Evolutionary conservation across 805 yeast genomes (phyloP).

Genomic region (Candida ovalis): DNA sequence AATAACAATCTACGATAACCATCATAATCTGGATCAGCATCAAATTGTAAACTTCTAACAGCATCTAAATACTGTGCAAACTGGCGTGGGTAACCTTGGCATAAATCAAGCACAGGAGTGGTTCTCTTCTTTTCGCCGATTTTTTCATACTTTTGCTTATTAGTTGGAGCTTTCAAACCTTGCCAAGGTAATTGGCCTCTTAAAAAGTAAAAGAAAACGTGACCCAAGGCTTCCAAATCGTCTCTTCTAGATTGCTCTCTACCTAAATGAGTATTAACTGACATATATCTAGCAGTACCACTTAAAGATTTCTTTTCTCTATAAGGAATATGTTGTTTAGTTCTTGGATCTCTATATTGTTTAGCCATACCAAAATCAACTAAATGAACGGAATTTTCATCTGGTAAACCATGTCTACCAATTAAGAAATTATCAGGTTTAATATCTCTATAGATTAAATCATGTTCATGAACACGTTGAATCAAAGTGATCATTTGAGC

Average conservation of each 20-base stretch:
- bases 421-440: conserved; percentile 96
- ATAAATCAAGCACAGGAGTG: conserved; percentile 79
- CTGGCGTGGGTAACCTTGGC: conserved; percentile 87
- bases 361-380: conserved; percentile 99
- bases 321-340: conserved; percentile 94
- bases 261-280: conserved; percentile 95
- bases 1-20: conserved; percentile 75
- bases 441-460: conserved; percentile 91
- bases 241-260: conserved; percentile 96
- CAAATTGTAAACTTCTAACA: conserved; percentile 86
- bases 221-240: conserved; percentile 94
- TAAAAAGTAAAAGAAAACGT: conserved; percentile 91
- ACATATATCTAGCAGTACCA: conserved; percentile 99
- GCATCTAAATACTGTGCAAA: conserved; percentile 87
- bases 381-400: conserved; percentile 80
- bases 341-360: conserved; percentile 93
- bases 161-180: conserved; percentile 96
- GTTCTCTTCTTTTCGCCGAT: conserved; percentile 95
- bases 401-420: conserved; percentile 81
- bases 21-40: conserved; percentile 92
- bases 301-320: conserved; percentile 92
- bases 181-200: conserved; percentile 98
- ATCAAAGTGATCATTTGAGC: conserved; percentile 90
- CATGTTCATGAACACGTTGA: conserved; percentile 82
- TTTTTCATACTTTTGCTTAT: conserved; percentile 95